These are phyloP conservation scores for Leishmania turanica DNA, from an alignment of 208 protist genomes.

Conservation along the genomic window DNA sequence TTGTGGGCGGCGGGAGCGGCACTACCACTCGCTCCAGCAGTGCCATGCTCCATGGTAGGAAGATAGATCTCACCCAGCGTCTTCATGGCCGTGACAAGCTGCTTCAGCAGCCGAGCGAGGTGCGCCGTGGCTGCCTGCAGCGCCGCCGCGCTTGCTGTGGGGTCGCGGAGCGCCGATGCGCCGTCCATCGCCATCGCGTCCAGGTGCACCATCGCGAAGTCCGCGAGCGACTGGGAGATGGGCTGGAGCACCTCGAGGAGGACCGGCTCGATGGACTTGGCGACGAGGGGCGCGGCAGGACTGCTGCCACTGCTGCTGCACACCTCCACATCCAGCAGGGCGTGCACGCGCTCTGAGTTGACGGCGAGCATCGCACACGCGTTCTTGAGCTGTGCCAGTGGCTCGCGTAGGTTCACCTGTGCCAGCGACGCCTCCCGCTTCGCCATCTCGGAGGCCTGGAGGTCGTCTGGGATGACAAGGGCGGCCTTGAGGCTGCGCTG, in stretches of 20 bases:
- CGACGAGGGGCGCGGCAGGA: conserved; percentile 44
- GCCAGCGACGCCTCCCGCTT: conserved; percentile 37
- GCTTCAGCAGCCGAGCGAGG: conserved; percentile 56
- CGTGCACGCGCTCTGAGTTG: conserved; percentile 44
- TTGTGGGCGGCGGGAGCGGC: neutral
- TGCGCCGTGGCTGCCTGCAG: conserved; percentile 32
- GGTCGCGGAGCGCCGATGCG: conserved; percentile 27
- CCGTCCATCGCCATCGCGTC: conserved; percentile 46
- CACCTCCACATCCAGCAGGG: conserved; percentile 25
- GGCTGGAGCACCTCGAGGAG: conserved; percentile 63
- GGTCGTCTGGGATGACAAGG: conserved; percentile 50
- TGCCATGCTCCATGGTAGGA: conserved; percentile 18
- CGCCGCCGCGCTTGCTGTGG: conserved; percentile 15
- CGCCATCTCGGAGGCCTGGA: conserved; percentile 36
- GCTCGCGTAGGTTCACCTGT: conserved; percentile 56
- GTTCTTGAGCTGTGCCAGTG: conserved; percentile 81
- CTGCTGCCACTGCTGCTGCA: conserved; percentile 5
- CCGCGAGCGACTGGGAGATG: conserved; percentile 41
- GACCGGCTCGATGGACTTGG: conserved; percentile 73
- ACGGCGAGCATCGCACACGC: conserved; percentile 72
- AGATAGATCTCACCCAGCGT: conserved; percentile 73
- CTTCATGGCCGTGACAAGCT: conserved; percentile 60
- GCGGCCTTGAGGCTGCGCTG: conserved; percentile 54
- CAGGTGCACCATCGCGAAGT: conserved; percentile 45
- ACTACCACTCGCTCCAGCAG: neutral